phyloP scores from a whole-genome alignment of 805 yeast species.

The Candida ponderosae region DNA sequence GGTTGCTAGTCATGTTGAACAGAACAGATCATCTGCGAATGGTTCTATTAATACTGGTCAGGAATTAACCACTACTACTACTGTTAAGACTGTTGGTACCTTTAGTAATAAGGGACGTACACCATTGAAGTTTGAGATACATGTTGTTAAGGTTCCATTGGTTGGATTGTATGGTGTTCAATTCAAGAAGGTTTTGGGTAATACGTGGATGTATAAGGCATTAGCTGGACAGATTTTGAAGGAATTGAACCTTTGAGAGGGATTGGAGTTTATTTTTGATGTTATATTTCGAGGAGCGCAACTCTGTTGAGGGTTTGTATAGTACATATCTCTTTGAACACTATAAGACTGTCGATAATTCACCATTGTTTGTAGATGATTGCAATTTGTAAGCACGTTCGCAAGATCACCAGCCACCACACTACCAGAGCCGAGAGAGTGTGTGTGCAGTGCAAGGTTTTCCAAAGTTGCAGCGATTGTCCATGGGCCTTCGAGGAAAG shows the following conservation, averaged over 20 bases:
- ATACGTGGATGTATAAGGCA: conserved; percentile 91
- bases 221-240: conserved; percentile 74
- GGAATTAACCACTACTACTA: conserved; percentile 4
- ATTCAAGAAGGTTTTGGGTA: conserved; percentile 87
- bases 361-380: too few relatives aligned
- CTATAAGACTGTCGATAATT: too few relatives aligned
- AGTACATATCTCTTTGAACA: too few relatives aligned
- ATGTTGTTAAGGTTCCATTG: conserved; percentile 85
- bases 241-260: conserved; percentile 17
- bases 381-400: too few relatives aligned
- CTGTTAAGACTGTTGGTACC: conserved; percentile 14
- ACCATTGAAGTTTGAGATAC: conserved; percentile 84
- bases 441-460: too few relatives aligned
- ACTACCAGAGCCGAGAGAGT: too few relatives aligned
- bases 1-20: conserved; percentile 51
- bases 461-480: too few relatives aligned
- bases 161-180: conserved; percentile 90
- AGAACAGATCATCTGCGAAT: conserved; percentile 20
- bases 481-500: too few relatives aligned
- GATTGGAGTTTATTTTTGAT: not conserved
- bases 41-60: conserved; percentile 2
- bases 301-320: not conserved
- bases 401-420: too few relatives aligned
- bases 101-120: too few relatives aligned
- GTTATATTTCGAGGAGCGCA: too few relatives aligned